phyloP scores from a whole-genome alignment of 2,329 filamentous ascomycete species.

The Amphichorda felina region DNA sequence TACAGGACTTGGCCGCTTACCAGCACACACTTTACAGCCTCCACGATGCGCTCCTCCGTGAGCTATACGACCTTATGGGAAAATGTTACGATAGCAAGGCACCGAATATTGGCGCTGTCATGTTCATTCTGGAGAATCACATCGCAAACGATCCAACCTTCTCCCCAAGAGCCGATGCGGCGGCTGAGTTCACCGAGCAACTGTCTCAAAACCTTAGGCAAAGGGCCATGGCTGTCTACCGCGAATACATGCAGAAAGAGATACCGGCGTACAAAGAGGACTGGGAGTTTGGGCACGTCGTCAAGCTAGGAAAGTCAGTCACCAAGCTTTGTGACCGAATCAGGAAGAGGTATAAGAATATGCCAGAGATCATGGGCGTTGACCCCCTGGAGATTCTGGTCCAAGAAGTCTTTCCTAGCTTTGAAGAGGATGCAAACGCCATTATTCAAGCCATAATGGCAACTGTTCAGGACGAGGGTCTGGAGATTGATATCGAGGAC shows the following conservation, averaged over 20 bases:
- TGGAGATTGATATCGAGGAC: slow-evolving; percentile 78
- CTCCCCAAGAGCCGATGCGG: slow-evolving; percentile 54
- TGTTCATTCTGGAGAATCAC: slow-evolving; percentile 73
- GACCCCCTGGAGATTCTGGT: slow-evolving; percentile 59
- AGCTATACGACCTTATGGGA: slow-evolving; percentile 79
- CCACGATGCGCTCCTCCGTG: slow-evolving; percentile 72
- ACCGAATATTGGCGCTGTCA: slow-evolving; percentile 64
- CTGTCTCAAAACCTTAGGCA: slow-evolving; percentile 61
- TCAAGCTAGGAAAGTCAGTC: slow-evolving; percentile 77
- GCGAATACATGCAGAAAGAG: slow-evolving; percentile 63
- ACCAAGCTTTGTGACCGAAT: slow-evolving; percentile 79
- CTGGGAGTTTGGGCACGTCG: slow-evolving; percentile 87
- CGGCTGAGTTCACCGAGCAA: slow-evolving; percentile 59
- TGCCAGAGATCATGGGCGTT: slow-evolving; percentile 73
- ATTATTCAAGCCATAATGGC: slow-evolving; percentile 74
- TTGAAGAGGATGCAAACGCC: slow-evolving; percentile 79
- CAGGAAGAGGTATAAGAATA: slow-evolving; percentile 82
- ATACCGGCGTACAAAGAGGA: slow-evolving; percentile 69
- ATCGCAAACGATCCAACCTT: slow-evolving; percentile 72
- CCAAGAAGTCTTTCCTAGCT: slow-evolving; percentile 75
- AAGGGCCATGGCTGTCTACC: slow-evolving; percentile 70
- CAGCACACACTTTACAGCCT: slow-evolving; percentile 63
- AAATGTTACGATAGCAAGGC: slow-evolving; percentile 84
- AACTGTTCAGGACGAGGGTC: slow-evolving; percentile 53
- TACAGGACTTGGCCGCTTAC: slow-evolving; percentile 58